Base-by-base conservation (phyloP, 768 basidiomycete genomes). In the Tulasnella sp. region DNA sequence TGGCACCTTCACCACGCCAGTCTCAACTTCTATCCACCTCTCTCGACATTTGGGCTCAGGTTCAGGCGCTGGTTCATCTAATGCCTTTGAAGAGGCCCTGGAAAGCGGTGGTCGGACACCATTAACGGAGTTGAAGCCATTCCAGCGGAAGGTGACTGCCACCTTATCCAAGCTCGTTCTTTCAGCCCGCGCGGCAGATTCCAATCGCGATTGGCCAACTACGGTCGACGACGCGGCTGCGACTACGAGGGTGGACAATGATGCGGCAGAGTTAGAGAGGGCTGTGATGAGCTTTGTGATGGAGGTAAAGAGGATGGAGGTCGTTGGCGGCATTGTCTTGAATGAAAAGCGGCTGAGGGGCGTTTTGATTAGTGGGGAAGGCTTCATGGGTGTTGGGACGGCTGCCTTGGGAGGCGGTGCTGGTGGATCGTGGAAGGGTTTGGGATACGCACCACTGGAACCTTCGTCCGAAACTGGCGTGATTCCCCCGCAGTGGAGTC, bases 131-230 rank as follows among this genome's bases (percentile, higher is more conserved):
- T 74, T 91, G 44, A 91, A 90, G 69, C 84, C 85, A 5, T 81
- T 82, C 0, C 89, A 90, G 59, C 77, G 88, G 53, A 89, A 88
- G 65, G 85, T 94, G 30, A 89, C 90, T 1, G 87, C 90, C 7
- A 91, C 90, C 0, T 74, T 94, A 8, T 92, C 89, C 19, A 85
- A 92, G 68, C 76, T 97, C 27, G 87, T 94, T 29, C 79, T 96
- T 2, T 89, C 87, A 7, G 83, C 89, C n/a, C 84, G 94, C 50
- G 91, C 92, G 0, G 84, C 89, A 2, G 64, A 67, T 43, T 60
- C 65, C 21, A 54, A 62, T 2, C 64, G 67, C 3, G 66, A 68
- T 38, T 67, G 55, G 52, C 64, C 66, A 8, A 38, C 34, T 38
- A 7, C 15, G 7, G 53, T 38, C 15, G 64, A 46, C 61, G 65